Evolutionary conservation across 208 protist species (phyloP).

Genomic region (Leishmania turanica): DNA sequence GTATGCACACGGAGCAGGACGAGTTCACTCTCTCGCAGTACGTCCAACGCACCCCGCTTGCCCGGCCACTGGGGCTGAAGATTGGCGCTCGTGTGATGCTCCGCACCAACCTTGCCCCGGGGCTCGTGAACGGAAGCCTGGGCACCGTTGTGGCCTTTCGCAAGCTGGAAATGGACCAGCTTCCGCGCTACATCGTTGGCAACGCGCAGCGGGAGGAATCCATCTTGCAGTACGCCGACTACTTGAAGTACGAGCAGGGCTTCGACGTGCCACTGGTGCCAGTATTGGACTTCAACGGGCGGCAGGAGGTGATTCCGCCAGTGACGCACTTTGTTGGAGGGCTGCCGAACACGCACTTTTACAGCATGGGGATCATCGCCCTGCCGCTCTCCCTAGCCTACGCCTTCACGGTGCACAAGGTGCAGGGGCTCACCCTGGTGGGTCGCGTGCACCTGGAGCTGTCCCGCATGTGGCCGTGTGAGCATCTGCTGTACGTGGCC

Average conservation of each 20-base stretch:
- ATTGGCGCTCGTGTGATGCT: slow-evolving; percentile 87
- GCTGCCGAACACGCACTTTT: slow-evolving; percentile 73
- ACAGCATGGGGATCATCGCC: slow-evolving; percentile 59
- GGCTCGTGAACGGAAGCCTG: slow-evolving; percentile 86
- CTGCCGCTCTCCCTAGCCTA: slow-evolving; percentile 86
- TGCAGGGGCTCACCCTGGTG: slow-evolving; percentile 88
- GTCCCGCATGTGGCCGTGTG: slow-evolving; percentile 89
- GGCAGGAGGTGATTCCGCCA: slow-evolving; percentile 62
- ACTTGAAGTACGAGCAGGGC: slow-evolving; percentile 65
- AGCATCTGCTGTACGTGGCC: slow-evolving; percentile 89
- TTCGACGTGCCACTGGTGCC: slow-evolving; percentile 60
- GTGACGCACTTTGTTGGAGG: slow-evolving; percentile 70
- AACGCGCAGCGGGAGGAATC: slow-evolving; percentile 41
- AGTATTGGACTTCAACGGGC: slow-evolving; percentile 75
- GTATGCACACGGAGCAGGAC: slow-evolving; percentile 81
- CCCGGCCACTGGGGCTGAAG: slow-evolving; percentile 54
- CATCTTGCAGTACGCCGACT: slow-evolving; percentile 64
- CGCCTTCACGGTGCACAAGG: slow-evolving; percentile 94
- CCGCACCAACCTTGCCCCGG: slow-evolving; percentile 65
- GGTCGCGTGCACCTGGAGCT: slow-evolving; percentile 87
- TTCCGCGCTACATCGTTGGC: slow-evolving; percentile 47
- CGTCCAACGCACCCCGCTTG: slow-evolving; percentile 58
- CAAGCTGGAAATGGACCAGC: slow-evolving; percentile 35
- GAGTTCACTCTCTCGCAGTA: slow-evolving; percentile 71
- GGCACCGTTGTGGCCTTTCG: slow-evolving; percentile 87